Evolutionary conservation across 1,284 basidiomycete genomes (phyloP).

Genomic region (Ganoderma sinense): DNA sequence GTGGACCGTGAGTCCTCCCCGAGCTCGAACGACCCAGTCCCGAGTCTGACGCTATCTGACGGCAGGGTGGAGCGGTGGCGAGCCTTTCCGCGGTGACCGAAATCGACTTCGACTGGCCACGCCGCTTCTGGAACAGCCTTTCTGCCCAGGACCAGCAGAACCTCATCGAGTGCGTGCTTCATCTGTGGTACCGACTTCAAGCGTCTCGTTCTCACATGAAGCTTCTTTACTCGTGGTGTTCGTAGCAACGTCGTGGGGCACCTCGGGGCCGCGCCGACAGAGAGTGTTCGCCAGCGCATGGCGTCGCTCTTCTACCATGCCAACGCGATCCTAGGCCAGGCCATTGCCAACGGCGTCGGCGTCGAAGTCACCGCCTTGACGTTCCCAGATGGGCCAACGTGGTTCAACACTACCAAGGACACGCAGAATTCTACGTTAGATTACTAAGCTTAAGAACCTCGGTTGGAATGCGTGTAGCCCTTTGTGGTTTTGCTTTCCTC

Average conservation of each 20-base stretch:
- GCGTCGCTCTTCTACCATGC: conserved; percentile 46
- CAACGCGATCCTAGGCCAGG: conserved; percentile 43
- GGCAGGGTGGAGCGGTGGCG: conserved; percentile 42
- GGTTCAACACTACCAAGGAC: conserved; percentile 37
- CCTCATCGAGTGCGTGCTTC: conserved; percentile 40
- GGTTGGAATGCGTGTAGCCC: background rate
- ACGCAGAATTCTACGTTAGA: conserved; percentile 31
- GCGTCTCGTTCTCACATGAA: background rate
- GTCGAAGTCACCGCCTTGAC: conserved; percentile 32
- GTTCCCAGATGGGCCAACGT: conserved; percentile 36
- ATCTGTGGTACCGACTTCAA: background rate
- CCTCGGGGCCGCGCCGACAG: conserved; percentile 41
- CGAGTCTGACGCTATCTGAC: background rate
- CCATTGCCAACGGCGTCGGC: conserved; percentile 44
- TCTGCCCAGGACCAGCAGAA: conserved; percentile 45
- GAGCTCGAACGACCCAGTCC: background rate
- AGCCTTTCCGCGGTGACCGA: conserved; percentile 42
- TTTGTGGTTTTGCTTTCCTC: background rate
- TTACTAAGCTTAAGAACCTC: conserved; percentile 16
- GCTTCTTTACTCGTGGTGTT: background rate
- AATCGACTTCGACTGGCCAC: conserved; percentile 54
- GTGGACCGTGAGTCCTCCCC: conserved; percentile 38
- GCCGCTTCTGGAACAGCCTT: conserved; percentile 49
- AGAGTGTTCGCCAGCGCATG: conserved; percentile 41
- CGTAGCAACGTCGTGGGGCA: conserved; percentile 48